Evolutionary conservation across 495 filamentous ascomycete genomes (phyloP).

Genomic region (Penicillium parvum): DNA sequence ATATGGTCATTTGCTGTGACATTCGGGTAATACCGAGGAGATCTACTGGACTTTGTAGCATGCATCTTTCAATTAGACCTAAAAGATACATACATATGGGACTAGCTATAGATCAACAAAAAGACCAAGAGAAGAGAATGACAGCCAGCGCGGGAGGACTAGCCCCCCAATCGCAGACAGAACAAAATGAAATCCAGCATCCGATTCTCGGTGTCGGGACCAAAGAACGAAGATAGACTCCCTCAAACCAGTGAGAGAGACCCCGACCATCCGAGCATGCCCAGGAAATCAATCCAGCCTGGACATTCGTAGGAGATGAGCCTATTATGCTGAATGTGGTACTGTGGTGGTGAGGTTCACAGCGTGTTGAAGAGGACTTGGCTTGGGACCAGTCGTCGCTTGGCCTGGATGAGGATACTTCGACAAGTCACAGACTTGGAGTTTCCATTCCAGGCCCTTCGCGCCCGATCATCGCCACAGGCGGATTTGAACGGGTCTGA

Average conservation of each 20-base stretch:
- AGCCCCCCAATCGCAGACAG: slow-evolving; percentile 19
- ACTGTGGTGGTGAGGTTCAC: slow-evolving; percentile 1
- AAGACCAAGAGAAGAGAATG: slow-evolving; percentile 22
- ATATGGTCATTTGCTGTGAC: too few species aligned
- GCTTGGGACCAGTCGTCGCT: slow-evolving; percentile 5
- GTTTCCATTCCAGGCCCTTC: slow-evolving; percentile 5
- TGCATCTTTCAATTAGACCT: slow-evolving; percentile 15
- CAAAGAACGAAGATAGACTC: slow-evolving; percentile 18
- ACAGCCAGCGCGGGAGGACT: slow-evolving; percentile 19
- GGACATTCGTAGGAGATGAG: slow-evolving; percentile 46
- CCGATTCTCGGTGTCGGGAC: slow-evolving; percentile 22
- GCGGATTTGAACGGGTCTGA: slow-evolving; percentile 12
- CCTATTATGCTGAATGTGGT: slow-evolving; percentile 32
- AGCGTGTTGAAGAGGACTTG: background rate
- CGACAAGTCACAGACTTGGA: slow-evolving; percentile 22
- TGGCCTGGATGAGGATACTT: slow-evolving; percentile 3
- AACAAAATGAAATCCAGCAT: slow-evolving; percentile 18
- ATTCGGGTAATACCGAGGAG: too few species aligned
- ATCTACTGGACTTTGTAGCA: slow-evolving; percentile 11
- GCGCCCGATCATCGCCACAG: slow-evolving; percentile 20
- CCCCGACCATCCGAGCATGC: slow-evolving; percentile 32
- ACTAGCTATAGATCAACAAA: slow-evolving; percentile 15
- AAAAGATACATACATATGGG: slow-evolving; percentile 26
- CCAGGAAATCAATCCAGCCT: slow-evolving; percentile 37
- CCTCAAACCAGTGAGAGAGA: slow-evolving; percentile 25